Percentiles rank a stretch among this genome's conserved stretches.
Evolutionary conservation across 2,329 filamentous ascomycete genomes (phyloP).

Genomic region (Hymenoscyphus albidus): DNA sequence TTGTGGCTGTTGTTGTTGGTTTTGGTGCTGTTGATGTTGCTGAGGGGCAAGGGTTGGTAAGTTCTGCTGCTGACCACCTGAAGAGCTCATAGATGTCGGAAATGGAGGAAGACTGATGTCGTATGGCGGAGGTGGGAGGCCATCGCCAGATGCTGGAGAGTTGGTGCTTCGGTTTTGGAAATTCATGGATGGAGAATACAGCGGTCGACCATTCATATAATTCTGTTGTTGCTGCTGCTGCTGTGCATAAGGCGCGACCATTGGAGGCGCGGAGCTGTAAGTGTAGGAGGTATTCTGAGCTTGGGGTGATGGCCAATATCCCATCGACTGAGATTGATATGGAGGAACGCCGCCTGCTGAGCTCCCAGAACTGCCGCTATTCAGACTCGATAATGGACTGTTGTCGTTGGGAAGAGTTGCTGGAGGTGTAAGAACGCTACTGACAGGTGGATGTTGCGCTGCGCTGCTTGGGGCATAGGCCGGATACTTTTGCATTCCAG

Average conservation of each 20-base stretch:
- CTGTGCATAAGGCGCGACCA: conserved; percentile 30
- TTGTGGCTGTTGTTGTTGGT: conserved; percentile 37
- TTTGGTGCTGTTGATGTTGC: conserved; percentile 34
- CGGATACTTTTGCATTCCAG: conserved; percentile 49
- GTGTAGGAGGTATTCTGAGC: conserved; percentile 46
- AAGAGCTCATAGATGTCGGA: conserved; percentile 53
- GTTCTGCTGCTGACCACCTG: conserved; percentile 33
- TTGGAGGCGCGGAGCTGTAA: conserved; percentile 48
- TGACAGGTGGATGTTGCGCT: conserved; percentile 37
- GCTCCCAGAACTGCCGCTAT: conserved; percentile 55
- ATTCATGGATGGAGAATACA: conserved; percentile 55
- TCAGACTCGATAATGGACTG: conserved; percentile 57
- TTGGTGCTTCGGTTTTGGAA: conserved; percentile 51
- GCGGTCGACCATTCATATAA: conserved; percentile 38
- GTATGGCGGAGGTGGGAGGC: conserved; percentile 63
- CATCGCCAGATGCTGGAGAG: conserved; percentile 58
- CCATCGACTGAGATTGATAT: conserved; percentile 47
- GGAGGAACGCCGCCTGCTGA: conserved; percentile 54
- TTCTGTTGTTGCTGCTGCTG: conserved; percentile 36
- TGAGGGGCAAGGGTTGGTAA: conserved; percentile 39
- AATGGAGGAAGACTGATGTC: conserved; percentile 62
- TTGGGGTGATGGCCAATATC: conserved; percentile 54
- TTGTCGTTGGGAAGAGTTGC: conserved; percentile 54
- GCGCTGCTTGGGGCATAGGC: conserved; percentile 45
- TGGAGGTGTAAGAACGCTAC: conserved; percentile 41